Conservation (phyloP, 768 basidiomycete species). For the Boletales sp. region DNA sequence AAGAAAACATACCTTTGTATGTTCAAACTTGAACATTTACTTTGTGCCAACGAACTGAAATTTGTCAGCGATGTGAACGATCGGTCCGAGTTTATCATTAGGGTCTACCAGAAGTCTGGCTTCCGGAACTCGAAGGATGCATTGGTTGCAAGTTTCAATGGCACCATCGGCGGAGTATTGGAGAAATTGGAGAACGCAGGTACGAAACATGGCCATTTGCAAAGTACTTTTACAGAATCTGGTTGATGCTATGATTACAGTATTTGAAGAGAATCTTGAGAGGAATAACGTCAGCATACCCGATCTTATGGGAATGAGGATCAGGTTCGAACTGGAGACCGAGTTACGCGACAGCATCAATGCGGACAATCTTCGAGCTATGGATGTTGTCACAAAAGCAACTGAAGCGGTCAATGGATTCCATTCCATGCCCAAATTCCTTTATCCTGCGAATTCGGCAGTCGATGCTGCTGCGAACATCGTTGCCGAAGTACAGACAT, state of each 20-base stretch:
- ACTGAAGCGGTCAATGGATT: neutral
- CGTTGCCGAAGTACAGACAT: neutral
- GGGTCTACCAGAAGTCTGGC: neutral
- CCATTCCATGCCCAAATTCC: neutral
- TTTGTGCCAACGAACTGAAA: too few relatives aligned
- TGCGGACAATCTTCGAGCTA: neutral
- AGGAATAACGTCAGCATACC: neutral
- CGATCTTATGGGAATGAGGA: neutral
- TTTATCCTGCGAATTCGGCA: neutral
- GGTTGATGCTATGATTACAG: neutral
- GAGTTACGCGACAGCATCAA: neutral
- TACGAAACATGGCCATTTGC: neutral
- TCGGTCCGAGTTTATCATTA: neutral
- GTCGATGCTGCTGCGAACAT: neutral
- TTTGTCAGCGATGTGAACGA: neutral
- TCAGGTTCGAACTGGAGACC: neutral
- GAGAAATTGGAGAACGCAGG: neutral
- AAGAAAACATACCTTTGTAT: too few relatives aligned
- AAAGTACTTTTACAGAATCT: neutral
- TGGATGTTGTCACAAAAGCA: neutral
- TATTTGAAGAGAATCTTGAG: neutral
- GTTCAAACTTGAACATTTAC: too few relatives aligned
- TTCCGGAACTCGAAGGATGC: neutral
- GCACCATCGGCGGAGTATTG: neutral
- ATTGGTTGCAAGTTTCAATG: neutral